phyloP scores from a whole-genome alignment of 2,329 filamentous ascomycete genomes.

The Diaporthe eres region DNA sequence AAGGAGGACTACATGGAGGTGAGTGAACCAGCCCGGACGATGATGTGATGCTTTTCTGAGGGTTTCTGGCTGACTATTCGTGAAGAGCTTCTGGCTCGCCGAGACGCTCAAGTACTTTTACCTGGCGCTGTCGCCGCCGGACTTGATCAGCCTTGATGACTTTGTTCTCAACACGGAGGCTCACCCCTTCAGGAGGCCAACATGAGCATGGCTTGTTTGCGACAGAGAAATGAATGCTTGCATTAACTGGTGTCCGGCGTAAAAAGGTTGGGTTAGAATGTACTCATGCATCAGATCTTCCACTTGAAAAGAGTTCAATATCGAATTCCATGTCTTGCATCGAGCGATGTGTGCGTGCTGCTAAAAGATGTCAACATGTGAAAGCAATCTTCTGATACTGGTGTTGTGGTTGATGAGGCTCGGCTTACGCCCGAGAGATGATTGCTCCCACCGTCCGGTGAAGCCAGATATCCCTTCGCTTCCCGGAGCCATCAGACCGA shows the following conservation, averaged over 20 bases:
- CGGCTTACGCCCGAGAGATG: too few species aligned
- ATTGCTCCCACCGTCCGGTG: background rate
- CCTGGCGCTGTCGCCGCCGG: constrained; percentile 79
- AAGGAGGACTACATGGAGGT: constrained; percentile 59
- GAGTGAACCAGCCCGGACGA: background rate
- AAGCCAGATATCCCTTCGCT: background rate
- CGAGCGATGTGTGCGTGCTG: background rate
- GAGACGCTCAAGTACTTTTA: constrained; percentile 97
- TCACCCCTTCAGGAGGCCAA: constrained; percentile 67
- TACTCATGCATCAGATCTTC: background rate
- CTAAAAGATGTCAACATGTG: background rate
- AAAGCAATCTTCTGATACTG: background rate
- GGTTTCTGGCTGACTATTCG: constrained; percentile 49
- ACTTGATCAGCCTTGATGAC: constrained; percentile 76
- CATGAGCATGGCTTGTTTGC: background rate
- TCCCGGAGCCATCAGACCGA: background rate
- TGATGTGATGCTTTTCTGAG: background rate
- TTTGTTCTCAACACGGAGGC: constrained; percentile 77
- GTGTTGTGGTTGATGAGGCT: too few species aligned
- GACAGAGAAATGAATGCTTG: background rate
- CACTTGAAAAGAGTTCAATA: background rate
- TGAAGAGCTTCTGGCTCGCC: constrained; percentile 92
- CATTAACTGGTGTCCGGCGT: constrained; percentile 20
- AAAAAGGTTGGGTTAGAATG: background rate
- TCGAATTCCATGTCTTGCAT: background rate